Conservation (phyloP, 805 yeast genomes). For the Ogataea paraovalis region DNA sequence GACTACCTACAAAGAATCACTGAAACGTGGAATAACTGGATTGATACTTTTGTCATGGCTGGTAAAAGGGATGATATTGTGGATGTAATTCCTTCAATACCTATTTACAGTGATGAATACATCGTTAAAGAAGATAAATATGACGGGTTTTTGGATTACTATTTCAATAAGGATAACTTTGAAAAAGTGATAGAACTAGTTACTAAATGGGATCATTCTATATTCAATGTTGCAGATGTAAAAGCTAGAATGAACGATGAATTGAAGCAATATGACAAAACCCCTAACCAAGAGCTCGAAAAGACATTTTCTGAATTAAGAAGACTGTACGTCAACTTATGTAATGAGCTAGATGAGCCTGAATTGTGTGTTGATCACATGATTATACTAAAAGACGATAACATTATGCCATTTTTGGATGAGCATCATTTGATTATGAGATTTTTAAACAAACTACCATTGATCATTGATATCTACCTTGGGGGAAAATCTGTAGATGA, state of each 20-base stretch:
- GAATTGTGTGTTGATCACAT: constrained; percentile 62
- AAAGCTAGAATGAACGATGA: constrained; percentile 43
- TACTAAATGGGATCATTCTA: constrained; percentile 51
- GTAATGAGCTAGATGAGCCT: constrained; percentile 55
- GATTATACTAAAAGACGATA: constrained; percentile 48
- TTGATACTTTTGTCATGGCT: constrained; percentile 46
- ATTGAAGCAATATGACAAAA: constrained; percentile 32
- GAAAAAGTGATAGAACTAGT: constrained; percentile 41
- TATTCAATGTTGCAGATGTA: constrained; percentile 46
- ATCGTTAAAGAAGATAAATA: constrained; percentile 39
- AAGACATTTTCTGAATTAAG: constrained; percentile 30
- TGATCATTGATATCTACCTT: constrained; percentile 38
- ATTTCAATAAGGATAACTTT: constrained; percentile 35
- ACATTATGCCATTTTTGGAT: constrained; percentile 54
- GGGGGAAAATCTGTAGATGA: constrained; percentile 32
- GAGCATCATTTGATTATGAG: constrained; percentile 58
- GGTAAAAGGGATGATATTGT: constrained; percentile 46
- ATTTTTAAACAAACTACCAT: constrained; percentile 47
- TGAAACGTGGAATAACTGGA: constrained; percentile 65
- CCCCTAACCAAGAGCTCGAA: neutral
- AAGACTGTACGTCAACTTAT: constrained; percentile 46
- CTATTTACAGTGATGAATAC: constrained; percentile 19
- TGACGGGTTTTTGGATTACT: constrained; percentile 43
- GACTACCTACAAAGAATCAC: constrained; percentile 20
- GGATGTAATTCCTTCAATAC: constrained; percentile 49